Conservation (phyloP, 306 rosid genomes). For the Crotalaria pallida region DNA sequence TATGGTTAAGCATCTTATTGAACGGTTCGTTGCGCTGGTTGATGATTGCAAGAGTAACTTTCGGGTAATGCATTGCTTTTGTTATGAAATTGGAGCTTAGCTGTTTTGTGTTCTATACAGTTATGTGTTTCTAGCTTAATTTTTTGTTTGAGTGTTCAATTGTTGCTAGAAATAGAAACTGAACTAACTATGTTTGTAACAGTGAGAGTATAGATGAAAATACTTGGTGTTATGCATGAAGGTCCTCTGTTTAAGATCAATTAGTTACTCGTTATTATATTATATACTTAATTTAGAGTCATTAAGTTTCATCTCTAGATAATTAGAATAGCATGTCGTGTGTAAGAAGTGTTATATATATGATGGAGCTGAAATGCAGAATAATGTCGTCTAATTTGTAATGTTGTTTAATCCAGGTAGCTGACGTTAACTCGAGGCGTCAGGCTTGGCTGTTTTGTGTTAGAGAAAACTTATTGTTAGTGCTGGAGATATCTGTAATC, state of each 20-base stretch:
- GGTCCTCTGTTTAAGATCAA: constrained; percentile 11
- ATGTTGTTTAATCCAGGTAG: background rate
- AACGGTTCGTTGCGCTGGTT: constrained; percentile 66
- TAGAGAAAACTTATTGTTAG: background rate
- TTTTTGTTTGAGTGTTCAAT: background rate
- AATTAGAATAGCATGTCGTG: background rate
- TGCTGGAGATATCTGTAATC: background rate
- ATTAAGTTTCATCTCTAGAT: background rate
- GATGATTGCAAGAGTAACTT: constrained; percentile 71
- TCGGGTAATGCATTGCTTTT: constrained; percentile 48
- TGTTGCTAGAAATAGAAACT: background rate
- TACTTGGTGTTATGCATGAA: background rate
- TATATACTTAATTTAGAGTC: constrained; percentile 1
- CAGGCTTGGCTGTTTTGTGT: background rate
- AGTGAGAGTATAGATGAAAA: background rate
- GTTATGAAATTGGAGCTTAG: constrained; percentile 14
- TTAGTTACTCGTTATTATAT: background rate
- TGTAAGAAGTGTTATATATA: background rate
- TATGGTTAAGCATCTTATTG: constrained; percentile 60
- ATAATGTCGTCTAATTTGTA: background rate
- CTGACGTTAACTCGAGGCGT: background rate
- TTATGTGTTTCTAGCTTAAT: background rate
- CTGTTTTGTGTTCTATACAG: background rate
- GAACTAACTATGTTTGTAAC: background rate
- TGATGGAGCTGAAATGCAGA: background rate